Evolutionary conservation across 768 basidiomycete species (phyloP).

Genomic region (Megacollybia marginata): DNA sequence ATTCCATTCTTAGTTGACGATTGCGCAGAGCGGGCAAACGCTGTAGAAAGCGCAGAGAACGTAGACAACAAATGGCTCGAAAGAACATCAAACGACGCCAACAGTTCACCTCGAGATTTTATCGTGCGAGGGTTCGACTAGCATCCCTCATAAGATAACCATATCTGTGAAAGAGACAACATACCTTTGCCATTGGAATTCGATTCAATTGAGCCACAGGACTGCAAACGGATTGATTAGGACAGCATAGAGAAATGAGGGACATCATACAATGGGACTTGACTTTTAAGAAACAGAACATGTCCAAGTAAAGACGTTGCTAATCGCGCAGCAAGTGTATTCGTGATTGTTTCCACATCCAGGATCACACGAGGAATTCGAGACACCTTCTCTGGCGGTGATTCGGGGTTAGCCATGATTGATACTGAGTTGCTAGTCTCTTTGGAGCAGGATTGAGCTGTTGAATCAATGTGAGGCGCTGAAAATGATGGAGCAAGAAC

Average conservation of each 20-base stretch:
- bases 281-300: conserved; percentile 70
- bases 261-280: conserved; percentile 65
- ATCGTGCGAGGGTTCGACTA: conserved; percentile 37
- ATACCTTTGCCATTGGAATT: conserved; percentile 42
- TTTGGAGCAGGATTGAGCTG: too few relatives aligned
- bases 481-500: too few relatives aligned
- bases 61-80: conserved; percentile 70
- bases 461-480: too few relatives aligned
- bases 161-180: neutral
- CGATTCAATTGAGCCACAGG: conserved; percentile 59
- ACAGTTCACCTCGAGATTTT: conserved; percentile 55
- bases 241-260: neutral
- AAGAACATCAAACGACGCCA: conserved; percentile 63
- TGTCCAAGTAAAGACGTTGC: conserved; percentile 59
- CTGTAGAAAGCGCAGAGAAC: conserved; percentile 64
- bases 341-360: conserved; percentile 44
- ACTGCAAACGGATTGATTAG: conserved; percentile 22
- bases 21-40: conserved; percentile 34
- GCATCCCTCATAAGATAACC: neutral
- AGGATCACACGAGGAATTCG: conserved; percentile 35
- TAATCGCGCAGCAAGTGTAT: conserved; percentile 55
- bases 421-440: too few relatives aligned
- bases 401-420: too few relatives aligned
- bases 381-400: too few relatives aligned
- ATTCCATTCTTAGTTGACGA: neutral